Evolutionary conservation across 2,329 filamentous ascomycete species (phyloP).

Genomic region (Xylariaceae sp.): DNA sequence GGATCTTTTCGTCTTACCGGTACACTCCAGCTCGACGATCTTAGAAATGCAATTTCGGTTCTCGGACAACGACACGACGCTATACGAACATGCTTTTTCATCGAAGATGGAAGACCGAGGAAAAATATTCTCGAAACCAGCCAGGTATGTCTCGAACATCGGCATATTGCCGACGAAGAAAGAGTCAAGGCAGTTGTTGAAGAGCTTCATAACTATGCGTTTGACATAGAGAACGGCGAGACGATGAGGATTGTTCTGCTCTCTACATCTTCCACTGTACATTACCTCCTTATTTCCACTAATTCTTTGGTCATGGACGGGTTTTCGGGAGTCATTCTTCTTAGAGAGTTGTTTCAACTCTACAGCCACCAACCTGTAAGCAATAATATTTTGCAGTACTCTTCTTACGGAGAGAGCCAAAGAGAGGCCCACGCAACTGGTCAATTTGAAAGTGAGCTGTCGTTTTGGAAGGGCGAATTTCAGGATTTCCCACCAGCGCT

Average conservation of each 20-base stretch:
- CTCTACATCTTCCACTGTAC: background rate
- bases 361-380: too few relatives aligned
- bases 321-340: slow-evolving; percentile 3
- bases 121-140: too few relatives aligned
- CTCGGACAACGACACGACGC: slow-evolving; percentile 9
- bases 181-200: background rate
- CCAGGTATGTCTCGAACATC: slow-evolving; percentile 1
- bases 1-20: slow-evolving; percentile 2
- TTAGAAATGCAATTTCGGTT: background rate
- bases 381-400: background rate
- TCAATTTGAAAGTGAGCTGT: background rate
- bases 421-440: background rate
- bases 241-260: slow-evolving; percentile 12
- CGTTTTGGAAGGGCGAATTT: background rate
- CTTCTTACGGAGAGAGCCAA: background rate
- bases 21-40: background rate
- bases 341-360: too few relatives aligned
- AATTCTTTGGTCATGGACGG: slow-evolving; percentile 16
- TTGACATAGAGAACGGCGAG: slow-evolving; percentile 10
- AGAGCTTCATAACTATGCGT: slow-evolving; percentile 6
- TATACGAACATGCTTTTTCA: slow-evolving; percentile 9
- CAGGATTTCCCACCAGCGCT: background rate
- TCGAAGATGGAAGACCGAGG: too few relatives aligned
- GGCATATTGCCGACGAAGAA: background rate
- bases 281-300: slow-evolving; percentile 11